Conservation (phyloP, 352 stramenopile genomes). For the Phytopythium chamaehyphon region DNA sequence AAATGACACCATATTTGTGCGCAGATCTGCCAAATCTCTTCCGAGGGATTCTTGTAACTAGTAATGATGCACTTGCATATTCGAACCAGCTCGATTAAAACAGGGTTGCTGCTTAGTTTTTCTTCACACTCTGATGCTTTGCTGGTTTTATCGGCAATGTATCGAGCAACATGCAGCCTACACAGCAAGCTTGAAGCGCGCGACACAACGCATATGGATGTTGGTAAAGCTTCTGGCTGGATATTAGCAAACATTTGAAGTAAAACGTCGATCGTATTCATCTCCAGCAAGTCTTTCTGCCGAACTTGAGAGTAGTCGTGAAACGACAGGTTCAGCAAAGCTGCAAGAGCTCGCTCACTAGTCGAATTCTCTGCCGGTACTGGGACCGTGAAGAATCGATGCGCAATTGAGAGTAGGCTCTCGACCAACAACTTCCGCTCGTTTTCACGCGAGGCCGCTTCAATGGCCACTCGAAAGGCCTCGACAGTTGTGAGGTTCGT, state of each 20-base stretch:
- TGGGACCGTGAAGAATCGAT: background rate
- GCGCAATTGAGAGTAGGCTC: slow-evolving; percentile 9
- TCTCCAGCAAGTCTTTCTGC: slow-evolving; percentile 21
- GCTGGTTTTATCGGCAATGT: background rate
- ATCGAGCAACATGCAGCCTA: slow-evolving; percentile 35
- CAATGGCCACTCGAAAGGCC: slow-evolving; percentile 19
- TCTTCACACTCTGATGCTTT: background rate
- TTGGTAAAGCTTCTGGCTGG: slow-evolving; percentile 8
- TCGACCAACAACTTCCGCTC: background rate
- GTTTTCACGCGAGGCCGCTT: slow-evolving; percentile 9
- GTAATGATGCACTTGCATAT: slow-evolving; percentile 23
- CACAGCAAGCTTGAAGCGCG: slow-evolving; percentile 53
- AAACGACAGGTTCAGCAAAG: slow-evolving; percentile 67
- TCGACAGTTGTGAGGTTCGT: slow-evolving; percentile 54
- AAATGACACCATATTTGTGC: slow-evolving; percentile 74
- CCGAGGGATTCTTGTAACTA: slow-evolving; percentile 13
- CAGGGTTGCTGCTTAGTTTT: slow-evolving; percentile 8
- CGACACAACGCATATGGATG: slow-evolving; percentile 31
- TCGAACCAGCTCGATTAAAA: slow-evolving; percentile 28
- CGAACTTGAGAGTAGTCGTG: slow-evolving; percentile 27
- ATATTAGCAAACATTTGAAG: slow-evolving; percentile 17
- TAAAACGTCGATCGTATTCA: slow-evolving; percentile 11
- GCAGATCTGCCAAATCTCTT: slow-evolving; percentile 50
- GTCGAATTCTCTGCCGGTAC: slow-evolving; percentile 2
- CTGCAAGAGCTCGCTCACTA: slow-evolving; percentile 45